phyloP scores from a whole-genome alignment of 2,329 filamentous ascomycete genomes.

The Xylaria multiplex region DNA sequence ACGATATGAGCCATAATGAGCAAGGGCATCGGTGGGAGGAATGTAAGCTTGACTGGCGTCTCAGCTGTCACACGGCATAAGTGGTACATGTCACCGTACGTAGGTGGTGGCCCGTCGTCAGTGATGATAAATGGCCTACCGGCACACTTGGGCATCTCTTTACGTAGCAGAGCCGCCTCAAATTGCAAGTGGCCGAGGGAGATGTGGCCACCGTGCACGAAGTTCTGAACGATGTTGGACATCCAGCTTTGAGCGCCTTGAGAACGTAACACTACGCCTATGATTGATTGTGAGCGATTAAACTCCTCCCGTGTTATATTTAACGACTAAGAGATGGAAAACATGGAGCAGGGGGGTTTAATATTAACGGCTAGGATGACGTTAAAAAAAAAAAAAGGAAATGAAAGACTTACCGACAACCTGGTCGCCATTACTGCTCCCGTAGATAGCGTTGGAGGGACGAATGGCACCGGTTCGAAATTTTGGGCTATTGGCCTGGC shows the following conservation, averaged over 20 bases:
- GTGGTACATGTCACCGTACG: constrained; percentile 54
- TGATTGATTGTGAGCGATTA: constrained; percentile 15
- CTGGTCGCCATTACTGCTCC: constrained; percentile 54
- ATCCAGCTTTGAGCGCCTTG: constrained; percentile 57
- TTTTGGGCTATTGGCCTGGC: constrained; percentile 44
- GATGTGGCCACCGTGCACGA: constrained; percentile 62
- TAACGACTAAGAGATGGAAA: not conserved
- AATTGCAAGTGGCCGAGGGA: constrained; percentile 64
- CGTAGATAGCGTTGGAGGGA: constrained; percentile 55
- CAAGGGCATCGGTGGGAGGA: constrained; percentile 51
- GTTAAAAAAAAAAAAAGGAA: not conserved
- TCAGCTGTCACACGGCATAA: constrained; percentile 47
- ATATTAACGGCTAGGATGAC: too few relatives aligned
- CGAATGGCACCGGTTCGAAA: constrained; percentile 66
- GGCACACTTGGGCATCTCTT: constrained; percentile 49
- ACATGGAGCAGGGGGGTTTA: too few relatives aligned
- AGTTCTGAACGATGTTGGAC: constrained; percentile 58
- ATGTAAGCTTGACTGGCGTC: constrained; percentile 48
- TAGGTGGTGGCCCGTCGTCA: constrained; percentile 58
- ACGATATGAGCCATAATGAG: constrained; percentile 53
- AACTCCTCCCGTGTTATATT: not conserved
- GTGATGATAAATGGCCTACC: constrained; percentile 62
- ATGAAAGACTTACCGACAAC: constrained; percentile 48
- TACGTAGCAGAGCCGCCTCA: constrained; percentile 60
- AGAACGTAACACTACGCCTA: constrained; percentile 46